These are phyloP conservation scores for Larix kaempferi DNA, from an alignment of 75 land plant species.

Conservation along the genomic window DNA sequence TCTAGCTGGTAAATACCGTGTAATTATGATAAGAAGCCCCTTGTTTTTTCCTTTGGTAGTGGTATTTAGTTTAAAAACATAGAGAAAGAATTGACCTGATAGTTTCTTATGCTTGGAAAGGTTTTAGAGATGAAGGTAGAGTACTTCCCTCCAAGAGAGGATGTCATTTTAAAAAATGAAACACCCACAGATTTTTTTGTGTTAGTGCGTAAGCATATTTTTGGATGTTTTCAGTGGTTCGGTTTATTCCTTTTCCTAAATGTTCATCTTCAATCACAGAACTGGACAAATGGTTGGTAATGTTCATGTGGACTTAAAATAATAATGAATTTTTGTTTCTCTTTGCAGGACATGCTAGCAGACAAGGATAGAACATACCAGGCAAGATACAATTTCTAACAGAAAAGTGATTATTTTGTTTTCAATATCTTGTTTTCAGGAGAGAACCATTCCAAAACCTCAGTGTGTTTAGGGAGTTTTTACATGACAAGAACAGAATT, in stretches of 20 bases:
- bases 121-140: constrained; percentile 72
- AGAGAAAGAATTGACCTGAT: not conserved
- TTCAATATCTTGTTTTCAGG: not conserved
- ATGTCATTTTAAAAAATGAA: constrained; percentile 62
- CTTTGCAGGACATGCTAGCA: not conserved
- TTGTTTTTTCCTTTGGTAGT: too few relatives aligned
- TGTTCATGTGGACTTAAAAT: not conserved
- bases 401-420: constrained; percentile 51
- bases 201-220: constrained; percentile 34
- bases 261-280: not conserved
- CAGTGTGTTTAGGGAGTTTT: too few relatives aligned
- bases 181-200: constrained; percentile 72
- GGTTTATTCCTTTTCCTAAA: not conserved
- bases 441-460: not conserved
- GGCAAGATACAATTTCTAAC: constrained; percentile 35
- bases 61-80: too few relatives aligned
- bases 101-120: constrained; percentile 10
- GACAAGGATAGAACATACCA: constrained; percentile 9
- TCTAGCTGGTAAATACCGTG: constrained; percentile 34
- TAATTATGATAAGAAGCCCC: not conserved
- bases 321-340: not conserved
- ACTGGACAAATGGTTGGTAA: not conserved
- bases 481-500: too few relatives aligned
- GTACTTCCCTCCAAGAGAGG: constrained; percentile 59
- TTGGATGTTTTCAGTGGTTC: too few relatives aligned